Evolutionary conservation across 257 asterid species (phyloP).

Genomic region (Primulina tabacum): DNA sequence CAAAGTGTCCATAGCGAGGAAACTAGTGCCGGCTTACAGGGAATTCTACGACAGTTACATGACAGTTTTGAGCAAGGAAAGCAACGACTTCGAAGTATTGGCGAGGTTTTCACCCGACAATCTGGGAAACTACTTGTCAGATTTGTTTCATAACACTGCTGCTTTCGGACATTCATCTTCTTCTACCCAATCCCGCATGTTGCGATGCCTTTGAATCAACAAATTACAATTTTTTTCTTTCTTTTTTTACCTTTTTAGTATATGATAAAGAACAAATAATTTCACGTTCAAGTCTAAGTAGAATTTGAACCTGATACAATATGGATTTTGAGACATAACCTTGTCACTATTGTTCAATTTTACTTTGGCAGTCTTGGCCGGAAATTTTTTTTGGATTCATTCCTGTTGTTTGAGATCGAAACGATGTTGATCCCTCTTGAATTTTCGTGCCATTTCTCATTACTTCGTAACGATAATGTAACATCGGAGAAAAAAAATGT

Average conservation of each 20-base stretch:
- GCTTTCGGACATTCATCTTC: slow-evolving; percentile 31
- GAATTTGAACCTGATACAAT: too few relatives aligned
- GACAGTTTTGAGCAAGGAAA: slow-evolving; percentile 35
- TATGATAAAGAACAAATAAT: too few relatives aligned
- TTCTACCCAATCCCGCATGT: slow-evolving; percentile 27
- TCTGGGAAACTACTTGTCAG: slow-evolving; percentile 56
- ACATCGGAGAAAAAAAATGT: too few relatives aligned
- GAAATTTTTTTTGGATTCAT: too few relatives aligned
- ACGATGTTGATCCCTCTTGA: too few relatives aligned
- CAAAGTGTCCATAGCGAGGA: slow-evolving; percentile 49
- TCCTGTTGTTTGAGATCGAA: too few relatives aligned
- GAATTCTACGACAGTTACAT: slow-evolving; percentile 47
- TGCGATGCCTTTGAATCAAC: slow-evolving; percentile 35
- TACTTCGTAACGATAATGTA: too few relatives aligned
- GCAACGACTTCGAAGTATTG: slow-evolving; percentile 36
- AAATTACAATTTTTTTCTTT: not conserved
- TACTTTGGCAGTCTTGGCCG: too few relatives aligned
- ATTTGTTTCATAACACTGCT: slow-evolving; percentile 43
- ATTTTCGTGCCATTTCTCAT: too few relatives aligned
- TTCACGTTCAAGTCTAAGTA: not conserved
- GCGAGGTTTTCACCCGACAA: slow-evolving; percentile 61
- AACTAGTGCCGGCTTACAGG: slow-evolving; percentile 51
- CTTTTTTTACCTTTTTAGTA: not conserved
- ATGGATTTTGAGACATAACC: too few relatives aligned
- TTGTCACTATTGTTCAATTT: too few relatives aligned